Percentiles rank a stretch among this genome's conserved stretches.
These are phyloP conservation scores for Citrus medica DNA, from an alignment of 345 rosid species.

Conservation along the genomic window DNA sequence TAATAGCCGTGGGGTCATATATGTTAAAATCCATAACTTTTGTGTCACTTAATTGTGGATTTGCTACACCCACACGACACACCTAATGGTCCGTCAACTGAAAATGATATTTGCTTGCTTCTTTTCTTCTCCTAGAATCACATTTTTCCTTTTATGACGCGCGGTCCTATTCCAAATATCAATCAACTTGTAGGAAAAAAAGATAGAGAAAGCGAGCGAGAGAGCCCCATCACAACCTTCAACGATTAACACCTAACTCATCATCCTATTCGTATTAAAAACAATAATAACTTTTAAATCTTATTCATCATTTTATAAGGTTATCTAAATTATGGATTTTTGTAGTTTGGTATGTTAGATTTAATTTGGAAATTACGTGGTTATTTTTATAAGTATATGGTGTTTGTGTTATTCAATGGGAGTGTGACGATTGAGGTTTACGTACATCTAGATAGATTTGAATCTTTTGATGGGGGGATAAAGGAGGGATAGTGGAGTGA, in stretches of 20 bases:
- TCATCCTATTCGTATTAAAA: neutral
- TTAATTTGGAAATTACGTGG: no score
- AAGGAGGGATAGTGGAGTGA: conserved; percentile 23
- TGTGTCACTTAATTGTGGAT: neutral
- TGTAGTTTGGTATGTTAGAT: neutral
- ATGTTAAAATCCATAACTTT: conserved; percentile 9
- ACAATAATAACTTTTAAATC: no score
- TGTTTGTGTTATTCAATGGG: no score
- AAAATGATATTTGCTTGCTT: conserved; percentile 16
- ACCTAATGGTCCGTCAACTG: conserved; percentile 15
- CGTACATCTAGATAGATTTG: conserved; percentile 2
- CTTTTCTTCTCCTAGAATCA: conserved; percentile 20
- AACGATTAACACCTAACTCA: conserved; percentile 14
- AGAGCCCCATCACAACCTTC: conserved; percentile 1
- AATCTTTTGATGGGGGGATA: conserved; percentile 21
- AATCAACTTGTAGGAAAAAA: conserved; percentile 13
- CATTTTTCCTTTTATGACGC: conserved; percentile 14
- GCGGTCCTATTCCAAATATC: conserved; percentile 14
- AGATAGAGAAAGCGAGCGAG: neutral
- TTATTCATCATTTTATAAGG: neutral
- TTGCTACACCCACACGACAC: neutral
- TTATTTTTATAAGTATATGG: no score
- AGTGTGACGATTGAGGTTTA: neutral
- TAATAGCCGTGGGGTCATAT: conserved; percentile 18
- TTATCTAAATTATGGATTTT: no score